Evolutionary conservation across 2,329 filamentous ascomycete genomes (phyloP), one percentile per base, ranked within the genome.

Genomic region (Mariannaea elegans): DNA sequence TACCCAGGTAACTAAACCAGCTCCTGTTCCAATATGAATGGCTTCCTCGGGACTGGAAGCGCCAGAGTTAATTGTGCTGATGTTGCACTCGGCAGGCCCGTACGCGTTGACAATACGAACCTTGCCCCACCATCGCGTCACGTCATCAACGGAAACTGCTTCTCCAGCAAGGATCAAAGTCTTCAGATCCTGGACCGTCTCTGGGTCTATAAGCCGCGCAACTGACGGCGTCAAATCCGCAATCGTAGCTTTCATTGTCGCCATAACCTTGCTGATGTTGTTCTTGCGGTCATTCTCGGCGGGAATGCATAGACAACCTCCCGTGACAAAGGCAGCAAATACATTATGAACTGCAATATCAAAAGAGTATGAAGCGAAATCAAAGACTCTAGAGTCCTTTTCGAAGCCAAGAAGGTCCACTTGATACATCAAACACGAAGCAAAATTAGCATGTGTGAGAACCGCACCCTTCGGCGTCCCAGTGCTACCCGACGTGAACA

Each of bases 121-220:
- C 24, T 52, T 75, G 66, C 18, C 67, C 65, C 10, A 78, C 79
- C 23, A 81, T 3, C 18, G 9, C 4, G 18, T 13, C 2, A 41
- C 27, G 7, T 45, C 31, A 10, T 36, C 19, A 3, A 38, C 9
- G 10, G 7, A 8, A 3, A 54, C 18, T 0, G 50, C 41, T 7
- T 54, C 50, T 2, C 58, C 45, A 24, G 34, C 23, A 27, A 50
- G 44, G 14, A 56, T 6, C 3, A 56, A 23, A 0, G 42, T 14
- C 18, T 56, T 10, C 7, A 61, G 34, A 2, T 29, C n/a, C 9
- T 54, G 49, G 1, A 61, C 38, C 24, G 44, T 7, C 9, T 41
- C 29, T 1, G 61, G 58, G 1, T 48, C 16, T 8, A 64, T 12
- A 2, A 51, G 19, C 3, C 46, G 29, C 1, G 58, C 58, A 7